Base-by-base conservation (phyloP, 2,329 filamentous ascomycete species). In the Fusarium sp. region DNA sequence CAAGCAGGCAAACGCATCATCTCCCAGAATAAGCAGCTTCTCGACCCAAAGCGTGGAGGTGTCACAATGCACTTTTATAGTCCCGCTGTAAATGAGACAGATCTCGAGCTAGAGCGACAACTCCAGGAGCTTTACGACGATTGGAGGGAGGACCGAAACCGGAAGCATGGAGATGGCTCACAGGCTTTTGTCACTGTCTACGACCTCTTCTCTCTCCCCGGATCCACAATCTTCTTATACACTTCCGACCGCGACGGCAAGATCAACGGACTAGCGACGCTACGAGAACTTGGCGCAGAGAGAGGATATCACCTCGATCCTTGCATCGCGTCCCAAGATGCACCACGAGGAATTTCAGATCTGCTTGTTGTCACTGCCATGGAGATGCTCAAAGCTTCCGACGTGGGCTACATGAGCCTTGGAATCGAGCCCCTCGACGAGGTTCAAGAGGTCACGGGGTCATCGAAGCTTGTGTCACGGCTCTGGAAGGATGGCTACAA, bases 101-200 rank as follows among this genome's bases (percentile, higher is more conserved):
- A 68, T 7, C n/a, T 35, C 13, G 49, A 26, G 10, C 42, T 69
- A 7, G 56, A 69, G 18, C n/a, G 22, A 13, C 44, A 45, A 7
- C 24, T 69, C 3, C 63, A 67, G 20, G 20, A 35, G 2, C 49
- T 69, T 24, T 69, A 69, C 9, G 66, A 69, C 13, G 39, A 55
- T 35, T 69, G 63, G 66, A 58, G 66, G 33, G 22, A 33, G 9
- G 38, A 56, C 14, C 45, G 66, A 28, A 68, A 69, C 20, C 13
- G 17, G 2, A 61, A 63, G 17, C 33, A 38, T 3, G 26, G 11
- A 10, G 49, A 31, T 15, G 24, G 49, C 17, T 56, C 35, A 6
- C 66, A 69, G 5, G 66, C 63, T 2, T 69, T 69, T 6, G 57
- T 69, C 5, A 69, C 66, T 7, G 35, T 69, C 28, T 69, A 69